Base-by-base conservation (phyloP, 257 asterid species). In the Przewalskia tangutica region DNA sequence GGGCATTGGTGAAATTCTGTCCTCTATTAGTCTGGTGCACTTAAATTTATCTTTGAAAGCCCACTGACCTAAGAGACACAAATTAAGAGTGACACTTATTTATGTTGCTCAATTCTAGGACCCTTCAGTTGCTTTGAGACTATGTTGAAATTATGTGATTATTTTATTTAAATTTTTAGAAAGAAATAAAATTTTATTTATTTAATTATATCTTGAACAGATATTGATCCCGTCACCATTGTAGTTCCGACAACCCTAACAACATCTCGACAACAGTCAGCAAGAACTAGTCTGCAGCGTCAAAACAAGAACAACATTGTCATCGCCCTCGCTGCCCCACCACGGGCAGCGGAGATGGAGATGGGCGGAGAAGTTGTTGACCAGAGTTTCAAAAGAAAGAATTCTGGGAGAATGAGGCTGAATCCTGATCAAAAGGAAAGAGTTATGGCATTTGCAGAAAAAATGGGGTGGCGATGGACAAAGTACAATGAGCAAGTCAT, bases 381-480 rank as follows among this genome's bases (percentile, higher is more conserved):
- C 0, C 42, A 4, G 27, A 80, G 7, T 0, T n/a, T 17, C 11
- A 83, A 27, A n/a, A 66, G 18, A 59, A 18, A 59, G 13, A 1
- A 8, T 7, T 46, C 53, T 7, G 12, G 2, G 53, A 46, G 53
- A 46, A 46, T 46, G 53, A 78, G 8, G 4, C 2, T 79, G 1
- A 53, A 14, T 32, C 23, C 38, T 2, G 20, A 51, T 50, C 58
- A 54, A 12, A 83, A 11, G 48, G 50, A 79, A 9, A 81, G 42
- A 5, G 17, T 83, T n/a, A 44, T 2, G 50, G 86, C 64, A 8
- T 83, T 83, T 65, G 77, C 81, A 1, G 80, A 83, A 8, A 11
- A 10, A 7, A 12, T 58, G 13, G 77, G 81, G 14, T 68, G 86
- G 86, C 55, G 51, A 6, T 7, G 66, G 8, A 13, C 32, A 38